Evolutionary conservation across 495 filamentous ascomycete genomes (phyloP).

Genomic region (Neurospora cerealis): DNA sequence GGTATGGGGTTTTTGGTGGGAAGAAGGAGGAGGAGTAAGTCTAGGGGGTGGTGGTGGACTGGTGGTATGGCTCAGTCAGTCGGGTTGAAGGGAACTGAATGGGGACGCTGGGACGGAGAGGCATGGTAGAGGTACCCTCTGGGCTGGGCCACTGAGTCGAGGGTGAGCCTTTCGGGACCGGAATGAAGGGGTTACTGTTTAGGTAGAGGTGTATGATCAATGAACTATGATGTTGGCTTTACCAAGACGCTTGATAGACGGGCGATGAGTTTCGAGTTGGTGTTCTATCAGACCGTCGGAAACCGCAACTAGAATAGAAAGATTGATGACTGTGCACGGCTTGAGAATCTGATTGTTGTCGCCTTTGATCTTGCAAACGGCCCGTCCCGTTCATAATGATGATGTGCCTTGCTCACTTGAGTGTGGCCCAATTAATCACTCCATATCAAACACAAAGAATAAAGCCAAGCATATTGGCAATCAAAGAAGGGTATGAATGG

Average conservation of each 20-base stretch:
- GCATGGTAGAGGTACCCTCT: neutral
- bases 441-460: neutral
- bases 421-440: neutral
- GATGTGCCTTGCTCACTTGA: neutral
- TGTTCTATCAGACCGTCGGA: neutral
- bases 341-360: neutral
- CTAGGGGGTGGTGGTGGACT: neutral
- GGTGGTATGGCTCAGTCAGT: neutral
- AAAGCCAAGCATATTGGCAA: neutral
- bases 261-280: neutral
- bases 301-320: neutral
- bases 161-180: too few species aligned
- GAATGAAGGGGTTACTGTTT: too few species aligned
- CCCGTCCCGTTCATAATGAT: neutral
- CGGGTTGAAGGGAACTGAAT: too few species aligned
- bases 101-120: neutral
- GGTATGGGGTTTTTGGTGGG: conserved; percentile 18
- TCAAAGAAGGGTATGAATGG: neutral
- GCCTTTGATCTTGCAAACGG: neutral
- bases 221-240: too few species aligned
- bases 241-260: too few species aligned
- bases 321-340: neutral
- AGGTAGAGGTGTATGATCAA: neutral
- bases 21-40: too few species aligned
- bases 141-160: too few species aligned